Percentiles rank a stretch among this genome's conserved stretches.
Conservation (phyloP, 495 filamentous ascomycete genomes). For the Lasiosphaeria miniovina region DNA sequence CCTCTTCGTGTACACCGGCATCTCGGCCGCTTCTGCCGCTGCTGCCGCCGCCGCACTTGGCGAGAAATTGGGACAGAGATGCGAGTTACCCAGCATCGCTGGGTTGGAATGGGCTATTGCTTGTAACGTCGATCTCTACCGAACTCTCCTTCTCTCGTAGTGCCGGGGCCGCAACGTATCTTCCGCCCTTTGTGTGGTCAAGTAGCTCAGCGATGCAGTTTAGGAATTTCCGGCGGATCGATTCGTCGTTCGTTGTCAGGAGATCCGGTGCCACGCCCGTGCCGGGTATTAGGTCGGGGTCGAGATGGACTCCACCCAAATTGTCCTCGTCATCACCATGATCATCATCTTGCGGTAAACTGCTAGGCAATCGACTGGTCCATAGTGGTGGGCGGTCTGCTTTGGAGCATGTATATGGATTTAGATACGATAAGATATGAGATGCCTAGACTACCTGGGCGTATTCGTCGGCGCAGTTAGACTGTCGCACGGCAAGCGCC, state of each 20-base stretch:
- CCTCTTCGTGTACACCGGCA: too few relatives aligned
- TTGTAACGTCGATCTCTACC: constrained; percentile 3
- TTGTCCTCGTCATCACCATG: constrained; percentile 1
- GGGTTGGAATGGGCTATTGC: neutral
- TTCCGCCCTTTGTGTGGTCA: constrained; percentile 3
- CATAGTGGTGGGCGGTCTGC: neutral
- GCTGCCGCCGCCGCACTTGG: neutral
- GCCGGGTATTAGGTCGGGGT: neutral
- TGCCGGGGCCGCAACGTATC: constrained; percentile 3
- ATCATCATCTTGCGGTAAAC: too few relatives aligned
- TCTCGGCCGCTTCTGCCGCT: neutral
- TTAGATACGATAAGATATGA: constrained; percentile 2
- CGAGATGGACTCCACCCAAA: neutral
- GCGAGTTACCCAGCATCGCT: neutral
- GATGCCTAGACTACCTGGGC: constrained; percentile 4
- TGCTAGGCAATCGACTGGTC: too few relatives aligned
- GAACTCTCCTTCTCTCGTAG: constrained; percentile 2
- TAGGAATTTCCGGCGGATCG: constrained; percentile 3
- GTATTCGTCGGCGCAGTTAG: constrained; percentile 1
- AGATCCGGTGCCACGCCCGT: neutral
- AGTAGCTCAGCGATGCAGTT: constrained; percentile 3
- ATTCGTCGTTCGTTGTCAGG: neutral
- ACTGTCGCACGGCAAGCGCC: neutral
- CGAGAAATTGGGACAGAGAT: constrained; percentile 4
- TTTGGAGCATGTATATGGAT: constrained; percentile 1